phyloP scores from a whole-genome alignment of 495 filamentous ascomycete species.

The Geopyxis carbonaria region DNA sequence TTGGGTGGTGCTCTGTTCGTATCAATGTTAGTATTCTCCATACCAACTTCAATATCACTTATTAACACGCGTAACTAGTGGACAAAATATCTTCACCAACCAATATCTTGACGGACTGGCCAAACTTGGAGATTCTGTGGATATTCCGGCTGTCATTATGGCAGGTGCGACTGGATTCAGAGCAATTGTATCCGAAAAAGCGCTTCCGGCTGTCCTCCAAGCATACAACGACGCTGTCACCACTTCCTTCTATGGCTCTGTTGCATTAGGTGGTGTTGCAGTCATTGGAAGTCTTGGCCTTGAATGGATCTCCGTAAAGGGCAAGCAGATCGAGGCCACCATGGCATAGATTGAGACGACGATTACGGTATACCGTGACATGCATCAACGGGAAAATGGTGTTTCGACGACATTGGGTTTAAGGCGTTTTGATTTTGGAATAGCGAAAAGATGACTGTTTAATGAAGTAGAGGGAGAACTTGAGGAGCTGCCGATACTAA shows the following conservation, averaged over 20 bases:
- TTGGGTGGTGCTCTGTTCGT: slow-evolving; percentile 61
- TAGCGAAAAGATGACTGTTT: no score
- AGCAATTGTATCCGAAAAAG: slow-evolving; percentile 28
- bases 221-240: slow-evolving; percentile 60
- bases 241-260: slow-evolving; percentile 49
- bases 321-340: slow-evolving; percentile 53
- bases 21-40: slow-evolving; percentile 30
- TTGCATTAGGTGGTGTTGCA: slow-evolving; percentile 44
- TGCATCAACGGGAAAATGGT: no score
- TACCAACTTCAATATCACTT: background rate
- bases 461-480: no score
- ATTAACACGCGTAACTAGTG: no score
- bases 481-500: no score
- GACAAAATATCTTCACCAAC: slow-evolving; percentile 63
- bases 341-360: no score
- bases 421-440: no score
- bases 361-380: no score
- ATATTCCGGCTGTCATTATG: slow-evolving; percentile 34
- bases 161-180: slow-evolving; percentile 55
- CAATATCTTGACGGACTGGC: slow-evolving; percentile 42
- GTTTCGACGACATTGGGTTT: no score
- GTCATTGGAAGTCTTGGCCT: slow-evolving; percentile 44
- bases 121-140: no score
- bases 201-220: slow-evolving; percentile 37
- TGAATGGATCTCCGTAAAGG: slow-evolving; percentile 74